These are phyloP conservation scores for Mortierella sp. DNA, from an alignment of 371 early-diverging fungal genomes.

Conservation along the genomic window DNA sequence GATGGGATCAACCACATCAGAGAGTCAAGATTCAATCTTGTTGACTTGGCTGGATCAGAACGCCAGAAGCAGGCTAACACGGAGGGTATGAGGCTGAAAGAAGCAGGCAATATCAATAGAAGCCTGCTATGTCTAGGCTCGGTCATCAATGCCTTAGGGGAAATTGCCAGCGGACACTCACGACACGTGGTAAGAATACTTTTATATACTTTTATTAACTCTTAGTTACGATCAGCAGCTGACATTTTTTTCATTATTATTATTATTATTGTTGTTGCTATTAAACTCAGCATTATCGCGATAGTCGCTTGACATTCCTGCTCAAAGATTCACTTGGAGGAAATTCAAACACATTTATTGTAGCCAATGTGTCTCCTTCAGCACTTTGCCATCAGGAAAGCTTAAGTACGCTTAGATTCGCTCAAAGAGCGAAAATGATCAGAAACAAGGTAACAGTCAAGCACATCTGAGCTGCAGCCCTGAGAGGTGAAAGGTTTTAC, in stretches of 20 bases:
- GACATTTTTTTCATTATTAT: background rate
- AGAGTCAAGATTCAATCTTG: conserved; percentile 77
- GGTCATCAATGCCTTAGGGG: conserved; percentile 92
- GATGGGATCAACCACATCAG: conserved; percentile 68
- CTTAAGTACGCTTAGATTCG: conserved; percentile 88
- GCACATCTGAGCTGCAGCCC: conserved; percentile 21
- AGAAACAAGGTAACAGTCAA: conserved; percentile 72
- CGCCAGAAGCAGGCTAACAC: conserved; percentile 85
- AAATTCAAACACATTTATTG: conserved; percentile 83
- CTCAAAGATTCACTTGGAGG: conserved; percentile 81
- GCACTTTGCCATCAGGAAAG: conserved; percentile 85
- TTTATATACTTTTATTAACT: background rate
- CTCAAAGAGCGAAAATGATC: conserved; percentile 91
- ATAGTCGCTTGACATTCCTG: conserved; percentile 90
- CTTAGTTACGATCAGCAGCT: background rate
- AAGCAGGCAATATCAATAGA: conserved; percentile 92
- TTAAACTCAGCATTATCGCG: conserved; percentile 78
- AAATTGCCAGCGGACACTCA: conserved; percentile 72
- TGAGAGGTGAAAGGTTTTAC: background rate
- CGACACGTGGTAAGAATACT: conserved; percentile 71
- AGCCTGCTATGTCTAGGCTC: conserved; percentile 91
- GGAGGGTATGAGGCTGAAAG: conserved; percentile 83
- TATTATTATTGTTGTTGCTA: too few species aligned
- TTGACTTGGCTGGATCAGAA: conserved; percentile 96
- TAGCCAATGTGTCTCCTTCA: conserved; percentile 86